phyloP scores from a whole-genome alignment of 345 rosid species.

The Pistacia atlantica region DNA sequence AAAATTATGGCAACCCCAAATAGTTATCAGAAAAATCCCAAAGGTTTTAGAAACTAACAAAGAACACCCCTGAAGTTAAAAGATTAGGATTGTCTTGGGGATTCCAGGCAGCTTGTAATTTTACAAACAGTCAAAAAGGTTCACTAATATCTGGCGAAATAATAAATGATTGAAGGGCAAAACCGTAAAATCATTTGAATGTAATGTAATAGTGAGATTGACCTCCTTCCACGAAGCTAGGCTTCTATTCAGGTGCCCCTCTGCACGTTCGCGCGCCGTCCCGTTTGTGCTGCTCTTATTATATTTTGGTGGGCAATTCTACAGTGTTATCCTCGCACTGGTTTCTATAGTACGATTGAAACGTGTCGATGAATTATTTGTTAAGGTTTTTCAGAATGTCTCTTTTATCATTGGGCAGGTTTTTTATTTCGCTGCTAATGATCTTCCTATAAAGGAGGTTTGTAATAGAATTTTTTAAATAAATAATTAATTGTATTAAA shows the following conservation, averaged over 20 bases:
- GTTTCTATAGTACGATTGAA: not conserved
- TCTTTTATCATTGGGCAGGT: no score
- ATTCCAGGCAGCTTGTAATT: not conserved
- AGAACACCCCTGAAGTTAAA: no score
- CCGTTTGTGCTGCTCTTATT: not conserved
- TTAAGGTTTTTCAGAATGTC: no score
- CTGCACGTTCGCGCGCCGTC: slow-evolving; percentile 7
- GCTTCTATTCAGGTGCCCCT: slow-evolving; percentile 1
- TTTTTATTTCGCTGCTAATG: no score
- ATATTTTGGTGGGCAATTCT: not conserved
- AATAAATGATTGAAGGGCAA: not conserved
- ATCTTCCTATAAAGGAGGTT: no score
- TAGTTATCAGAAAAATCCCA: no score
- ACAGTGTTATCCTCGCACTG: not conserved
- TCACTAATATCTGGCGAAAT: no score
- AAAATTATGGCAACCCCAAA: no score
- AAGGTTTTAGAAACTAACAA: not conserved
- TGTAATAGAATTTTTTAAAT: no score
- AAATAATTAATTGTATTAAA: no score
- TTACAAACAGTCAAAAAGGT: no score
- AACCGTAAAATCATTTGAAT: not conserved
- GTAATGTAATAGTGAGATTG: not conserved
- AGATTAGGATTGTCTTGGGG: not conserved
- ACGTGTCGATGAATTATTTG: no score
- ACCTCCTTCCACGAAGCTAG: slow-evolving; percentile 7